Base-by-base conservation (phyloP, 176 grass and related monocot species). In the Thalia dealbata region DNA sequence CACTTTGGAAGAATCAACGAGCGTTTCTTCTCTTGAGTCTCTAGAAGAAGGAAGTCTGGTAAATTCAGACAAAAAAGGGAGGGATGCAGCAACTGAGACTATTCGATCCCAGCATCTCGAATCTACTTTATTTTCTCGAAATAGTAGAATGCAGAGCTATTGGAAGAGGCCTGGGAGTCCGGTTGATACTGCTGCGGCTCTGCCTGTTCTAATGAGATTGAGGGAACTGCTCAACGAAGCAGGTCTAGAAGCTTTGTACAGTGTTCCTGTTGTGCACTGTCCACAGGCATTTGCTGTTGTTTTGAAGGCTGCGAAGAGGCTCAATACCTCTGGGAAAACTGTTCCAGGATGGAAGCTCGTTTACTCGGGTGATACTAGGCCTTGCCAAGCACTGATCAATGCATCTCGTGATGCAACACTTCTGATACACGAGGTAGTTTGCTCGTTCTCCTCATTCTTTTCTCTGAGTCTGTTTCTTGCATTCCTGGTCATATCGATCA, bases 291-390 rank as follows among this genome's bases (percentile, higher is more conserved):
- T 93, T 75, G 95, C 87, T 77, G 81, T 99, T 75, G 90, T 93
- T 76, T 81, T 99, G 52, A 85, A 79, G 81, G 75, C 78, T 50
- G 73, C 65, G 52, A 77, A 82, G 61, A 90, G 76, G 69, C 65
- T 69, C 44, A 86, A 61, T 73, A 73, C 61, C 69, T 24, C 55
- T 42, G 90, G 84, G 51, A 93, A 88, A 72, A 61, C 25, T 73
- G 74, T 84, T 76, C 83, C 83, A 29, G 95, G 95, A 67, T 97
- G 95, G 95, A 97, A 97, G 59, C 60, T 97, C 72, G 90, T 97
- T 50, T 99, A 91, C 84, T 93, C 95, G 38, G 95, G 95, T 13
- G 95, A 99, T 66, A 99, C 95, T 0, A 50, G 95, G 59, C 90
- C 90, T 43, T 97, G 89, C 65, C 81, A 88, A 28, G 85, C 85